A percentile compares a stretch with the other conserved stretches of the same genome.
phyloP scores from a whole-genome alignment of 192 early-diverging fungal species.

The Podila epigama region DNA sequence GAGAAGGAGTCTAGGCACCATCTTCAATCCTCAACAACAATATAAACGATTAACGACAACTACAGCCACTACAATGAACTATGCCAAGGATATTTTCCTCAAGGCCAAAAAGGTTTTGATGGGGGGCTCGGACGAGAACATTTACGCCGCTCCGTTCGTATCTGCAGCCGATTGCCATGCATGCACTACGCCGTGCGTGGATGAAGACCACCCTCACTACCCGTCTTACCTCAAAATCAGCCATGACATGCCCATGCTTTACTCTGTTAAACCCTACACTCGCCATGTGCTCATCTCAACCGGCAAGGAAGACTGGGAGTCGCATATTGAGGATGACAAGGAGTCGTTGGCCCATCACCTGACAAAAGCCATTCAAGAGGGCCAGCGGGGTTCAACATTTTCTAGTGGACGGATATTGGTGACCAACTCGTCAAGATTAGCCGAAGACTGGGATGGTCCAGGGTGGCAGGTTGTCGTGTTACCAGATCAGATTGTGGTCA shows the following conservation, averaged over 20 bases:
- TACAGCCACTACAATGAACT: slow-evolving; percentile 15
- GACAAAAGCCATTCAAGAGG: slow-evolving; percentile 30
- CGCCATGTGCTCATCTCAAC: slow-evolving; percentile 67
- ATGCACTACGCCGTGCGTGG: slow-evolving; percentile 26
- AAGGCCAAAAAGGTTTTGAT: slow-evolving; percentile 17
- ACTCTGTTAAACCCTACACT: slow-evolving; percentile 61
- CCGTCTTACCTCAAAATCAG: slow-evolving; percentile 64
- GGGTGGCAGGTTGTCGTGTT: slow-evolving; percentile 40
- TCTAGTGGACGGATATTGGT: slow-evolving; percentile 8
- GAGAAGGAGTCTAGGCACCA: no score
- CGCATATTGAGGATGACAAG: slow-evolving; percentile 59
- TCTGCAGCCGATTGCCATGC: slow-evolving; percentile 24
- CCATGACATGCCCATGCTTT: slow-evolving; percentile 40
- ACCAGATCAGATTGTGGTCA: slow-evolving; percentile 31
- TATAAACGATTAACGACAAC: no score
- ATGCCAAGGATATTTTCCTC: slow-evolving; percentile 16
- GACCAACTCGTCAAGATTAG: slow-evolving; percentile 26
- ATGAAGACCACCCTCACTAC: slow-evolving; percentile 49
- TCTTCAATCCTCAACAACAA: no score
- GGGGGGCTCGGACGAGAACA: slow-evolving; percentile 11
- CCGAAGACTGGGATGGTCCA: slow-evolving; percentile 31
- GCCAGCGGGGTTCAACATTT: not conserved
- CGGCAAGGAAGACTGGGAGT: slow-evolving; percentile 56
- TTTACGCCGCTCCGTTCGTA: slow-evolving; percentile 15
- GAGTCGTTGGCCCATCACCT: slow-evolving; percentile 52